phyloP scores from a whole-genome alignment of 805 yeast species.

The Wickerhamiella occidentalis region DNA sequence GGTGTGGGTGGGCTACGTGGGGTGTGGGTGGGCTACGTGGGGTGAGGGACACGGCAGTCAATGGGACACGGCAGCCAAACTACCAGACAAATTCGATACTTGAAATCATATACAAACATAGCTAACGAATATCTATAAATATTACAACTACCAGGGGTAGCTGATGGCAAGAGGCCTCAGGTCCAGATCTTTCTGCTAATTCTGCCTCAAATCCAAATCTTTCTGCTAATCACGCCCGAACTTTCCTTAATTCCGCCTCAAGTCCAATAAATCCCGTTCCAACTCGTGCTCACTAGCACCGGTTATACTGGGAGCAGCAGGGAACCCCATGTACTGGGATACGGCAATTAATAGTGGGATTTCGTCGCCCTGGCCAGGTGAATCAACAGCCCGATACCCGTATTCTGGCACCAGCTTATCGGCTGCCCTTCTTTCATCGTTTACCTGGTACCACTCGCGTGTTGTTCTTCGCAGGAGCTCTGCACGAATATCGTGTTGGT shows the following conservation, averaged over 20 bases:
- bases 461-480: slow-evolving; percentile 62
- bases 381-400: slow-evolving; percentile 31
- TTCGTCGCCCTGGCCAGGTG: slow-evolving; percentile 31
- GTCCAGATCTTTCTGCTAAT: too few relatives aligned
- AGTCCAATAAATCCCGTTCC: slow-evolving; percentile 53
- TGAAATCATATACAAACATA: too few relatives aligned
- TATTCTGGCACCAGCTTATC: slow-evolving; percentile 46
- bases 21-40: background rate
- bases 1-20: background rate
- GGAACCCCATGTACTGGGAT: slow-evolving; percentile 58
- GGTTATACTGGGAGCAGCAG: slow-evolving; percentile 63
- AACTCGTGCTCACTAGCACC: slow-evolving; percentile 62
- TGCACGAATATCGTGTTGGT: slow-evolving; percentile 52
- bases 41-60: background rate
- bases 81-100: too few relatives aligned
- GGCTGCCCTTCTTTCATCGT: slow-evolving; percentile 73
- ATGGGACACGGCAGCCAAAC: too few relatives aligned
- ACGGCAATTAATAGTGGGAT: slow-evolving; percentile 62
- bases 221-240: too few relatives aligned
- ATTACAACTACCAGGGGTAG: too few relatives aligned
- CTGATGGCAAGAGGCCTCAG: too few relatives aligned
- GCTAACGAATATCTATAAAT: background rate
- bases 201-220: too few relatives aligned
- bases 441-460: slow-evolving; percentile 80
- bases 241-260: slow-evolving; percentile 40